Conservation (phyloP, 1,139 yeast genomes). For the Candida sp. region DNA sequence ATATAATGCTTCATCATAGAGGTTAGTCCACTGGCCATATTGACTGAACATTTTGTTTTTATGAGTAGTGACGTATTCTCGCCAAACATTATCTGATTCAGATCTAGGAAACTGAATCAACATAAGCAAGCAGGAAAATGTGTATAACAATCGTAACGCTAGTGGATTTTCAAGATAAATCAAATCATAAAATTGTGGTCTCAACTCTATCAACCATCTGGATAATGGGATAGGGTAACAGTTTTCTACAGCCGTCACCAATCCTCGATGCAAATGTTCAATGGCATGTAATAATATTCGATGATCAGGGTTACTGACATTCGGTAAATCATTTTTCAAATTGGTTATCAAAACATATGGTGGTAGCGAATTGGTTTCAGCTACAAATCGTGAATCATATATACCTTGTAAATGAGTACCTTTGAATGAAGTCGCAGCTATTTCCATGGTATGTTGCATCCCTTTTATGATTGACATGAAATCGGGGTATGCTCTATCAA, state of each 20-base stretch:
- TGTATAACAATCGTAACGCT: conserved; percentile 22
- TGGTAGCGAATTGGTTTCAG: neutral
- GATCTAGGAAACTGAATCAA: conserved; percentile 18
- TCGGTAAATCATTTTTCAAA: neutral
- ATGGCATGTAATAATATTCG: neutral
- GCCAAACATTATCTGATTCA: conserved; percentile 21
- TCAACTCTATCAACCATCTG: conserved; percentile 17
- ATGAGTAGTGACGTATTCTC: conserved; percentile 22
- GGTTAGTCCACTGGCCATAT: conserved; percentile 13
- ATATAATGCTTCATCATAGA: conserved; percentile 12
- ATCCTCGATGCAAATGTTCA: neutral
- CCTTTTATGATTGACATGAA: neutral
- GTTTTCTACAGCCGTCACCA: conserved; percentile 3
- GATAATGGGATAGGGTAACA: conserved; percentile 23
- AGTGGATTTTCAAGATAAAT: conserved; percentile 16
- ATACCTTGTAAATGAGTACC: neutral
- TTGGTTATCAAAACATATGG: neutral
- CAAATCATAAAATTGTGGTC: conserved; percentile 11
- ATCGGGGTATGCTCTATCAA: neutral
- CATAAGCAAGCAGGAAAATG: conserved; percentile 15
- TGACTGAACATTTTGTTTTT: conserved; percentile 9
- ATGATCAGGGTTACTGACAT: neutral
- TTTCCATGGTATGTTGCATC: neutral
- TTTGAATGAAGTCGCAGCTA: neutral
- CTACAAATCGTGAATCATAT: neutral